Evolutionary conservation across 2,329 filamentous ascomycete species (phyloP), one percentile per base, ranked within the genome.

Genomic region (Xylaria sp.): DNA sequence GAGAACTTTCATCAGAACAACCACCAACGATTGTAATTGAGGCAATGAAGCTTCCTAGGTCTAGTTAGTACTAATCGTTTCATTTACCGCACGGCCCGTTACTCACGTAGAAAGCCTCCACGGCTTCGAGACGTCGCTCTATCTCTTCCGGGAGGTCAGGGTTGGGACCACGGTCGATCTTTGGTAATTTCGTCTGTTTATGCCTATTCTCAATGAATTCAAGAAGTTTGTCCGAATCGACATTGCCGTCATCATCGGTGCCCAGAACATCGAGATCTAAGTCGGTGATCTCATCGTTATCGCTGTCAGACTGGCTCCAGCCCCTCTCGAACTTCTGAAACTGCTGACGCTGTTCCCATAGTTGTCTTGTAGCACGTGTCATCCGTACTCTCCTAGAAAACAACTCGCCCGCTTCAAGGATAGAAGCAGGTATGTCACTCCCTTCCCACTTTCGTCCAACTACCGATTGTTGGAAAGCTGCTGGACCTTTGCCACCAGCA

Each of bases 321-420:
- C 94, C 94, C 57, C 94, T 83, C 68, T 97, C 93, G 66, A 90
- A 95, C 70, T 90, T 93, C 76, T 97, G 87, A 66, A 95, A 99
- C 34, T 85, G 85, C 68, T 97, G 92, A 52, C 94, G 85, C 72
- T 96, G 92, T 66, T 96, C 89, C 93, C 94, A 99, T 11, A 99
- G 79, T 75, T 99, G 94, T 58, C 91, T 86, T 76, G 95, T 93
- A 4, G 91, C 91, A 62, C 94, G 83, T 0, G 92, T 96, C 82
- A 96, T 96, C 66, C 93, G 85, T 73, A 97, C 94, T 55, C 94
- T 84, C 60, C 85, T 88, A 0, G 92, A 90, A 73, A 99, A 99
- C 1, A 99, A 79, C 70, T 94, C 89, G 6, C 94, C 94, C 5
- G 94, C 94, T 74, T 99, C 94, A 13, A 97, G 83, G 60, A 99